Conservation (phyloP, 371 early-diverging fungal genomes). For the Mortierella sp. region DNA sequence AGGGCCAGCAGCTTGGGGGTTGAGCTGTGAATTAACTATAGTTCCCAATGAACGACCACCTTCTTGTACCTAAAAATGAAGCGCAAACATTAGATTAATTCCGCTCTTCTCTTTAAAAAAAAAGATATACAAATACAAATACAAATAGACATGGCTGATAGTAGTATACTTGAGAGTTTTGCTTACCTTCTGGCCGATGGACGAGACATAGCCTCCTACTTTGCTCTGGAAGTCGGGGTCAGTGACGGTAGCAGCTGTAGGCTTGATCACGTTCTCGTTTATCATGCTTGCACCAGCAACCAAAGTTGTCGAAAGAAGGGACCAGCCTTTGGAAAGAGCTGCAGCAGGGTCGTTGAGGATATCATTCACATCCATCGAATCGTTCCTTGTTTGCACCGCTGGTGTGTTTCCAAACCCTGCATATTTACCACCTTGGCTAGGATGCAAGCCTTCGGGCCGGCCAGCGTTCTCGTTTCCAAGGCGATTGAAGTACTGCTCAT, state of each 20-base stretch:
- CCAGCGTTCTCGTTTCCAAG: slow-evolving; percentile 70
- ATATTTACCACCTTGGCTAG: slow-evolving; percentile 94
- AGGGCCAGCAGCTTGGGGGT: slow-evolving; percentile 34
- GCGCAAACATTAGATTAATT: neutral
- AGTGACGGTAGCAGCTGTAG: slow-evolving; percentile 86
- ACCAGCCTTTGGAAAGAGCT: slow-evolving; percentile 88
- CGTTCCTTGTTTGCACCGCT: slow-evolving; percentile 39
- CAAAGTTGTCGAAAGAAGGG: slow-evolving; percentile 72
- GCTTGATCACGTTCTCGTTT: slow-evolving; percentile 85
- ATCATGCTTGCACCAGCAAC: slow-evolving; percentile 81
- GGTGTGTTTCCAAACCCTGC: slow-evolving; percentile 85
- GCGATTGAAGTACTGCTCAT: slow-evolving; percentile 79
- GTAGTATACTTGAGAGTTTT: no score
- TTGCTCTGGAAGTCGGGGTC: slow-evolving; percentile 88
- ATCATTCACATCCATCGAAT: slow-evolving; percentile 70
- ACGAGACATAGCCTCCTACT: slow-evolving; percentile 76
- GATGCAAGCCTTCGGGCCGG: slow-evolving; percentile 84
- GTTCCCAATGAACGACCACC: slow-evolving; percentile 47
- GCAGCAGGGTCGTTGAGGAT: slow-evolving; percentile 87
- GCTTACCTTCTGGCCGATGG: slow-evolving; percentile 75
- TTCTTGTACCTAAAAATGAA: slow-evolving; percentile 40
- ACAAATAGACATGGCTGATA: no score
- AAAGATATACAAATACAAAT: neutral
- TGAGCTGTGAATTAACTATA: slow-evolving; percentile 50
- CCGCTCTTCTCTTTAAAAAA: no score